These are phyloP conservation scores for Ceriops decandra DNA, from an alignment of 345 rosid species.

Conservation along the genomic window DNA sequence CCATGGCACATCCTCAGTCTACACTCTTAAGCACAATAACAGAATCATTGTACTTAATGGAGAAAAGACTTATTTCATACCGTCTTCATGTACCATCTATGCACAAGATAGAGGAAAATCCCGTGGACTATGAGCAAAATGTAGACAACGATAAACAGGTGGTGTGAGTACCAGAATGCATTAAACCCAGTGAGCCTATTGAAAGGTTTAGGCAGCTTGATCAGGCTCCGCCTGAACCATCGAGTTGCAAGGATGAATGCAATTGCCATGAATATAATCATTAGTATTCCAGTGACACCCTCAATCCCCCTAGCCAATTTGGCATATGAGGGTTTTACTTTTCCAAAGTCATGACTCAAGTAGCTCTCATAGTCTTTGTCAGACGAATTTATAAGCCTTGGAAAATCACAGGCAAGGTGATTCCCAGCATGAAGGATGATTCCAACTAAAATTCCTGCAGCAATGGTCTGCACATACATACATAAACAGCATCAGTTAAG, in stretches of 20 bases:
- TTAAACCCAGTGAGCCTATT: slow-evolving; percentile 92
- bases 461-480: slow-evolving; percentile 58
- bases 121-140: slow-evolving; percentile 73
- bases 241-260: slow-evolving; percentile 84
- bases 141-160: slow-evolving; percentile 69
- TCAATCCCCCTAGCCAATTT: slow-evolving; percentile 59
- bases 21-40: background rate
- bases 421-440: slow-evolving; percentile 70
- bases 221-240: slow-evolving; percentile 67
- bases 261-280: slow-evolving; percentile 66
- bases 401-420: slow-evolving; percentile 92
- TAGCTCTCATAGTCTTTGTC: slow-evolving; percentile 16
- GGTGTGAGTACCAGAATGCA: slow-evolving; percentile 98
- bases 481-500: background rate
- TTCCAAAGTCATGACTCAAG: slow-evolving; percentile 53
- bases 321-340: slow-evolving; percentile 53
- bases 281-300: slow-evolving; percentile 79
- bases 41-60: background rate
- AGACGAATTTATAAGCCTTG: slow-evolving; percentile 51
- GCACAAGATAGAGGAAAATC: slow-evolving; percentile 59
- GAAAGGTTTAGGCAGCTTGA: slow-evolving; percentile 82
- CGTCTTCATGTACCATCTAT: slow-evolving; percentile 76
- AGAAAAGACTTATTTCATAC: slow-evolving; percentile 34
- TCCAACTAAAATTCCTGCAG: slow-evolving; percentile 85
- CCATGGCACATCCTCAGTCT: slow-evolving; percentile 1